Percentiles rank a stretch among this genome's conserved stretches.
Evolutionary conservation across 177 flowering plant genomes (phyloP).

Genomic region (Vitis hybrid): DNA sequence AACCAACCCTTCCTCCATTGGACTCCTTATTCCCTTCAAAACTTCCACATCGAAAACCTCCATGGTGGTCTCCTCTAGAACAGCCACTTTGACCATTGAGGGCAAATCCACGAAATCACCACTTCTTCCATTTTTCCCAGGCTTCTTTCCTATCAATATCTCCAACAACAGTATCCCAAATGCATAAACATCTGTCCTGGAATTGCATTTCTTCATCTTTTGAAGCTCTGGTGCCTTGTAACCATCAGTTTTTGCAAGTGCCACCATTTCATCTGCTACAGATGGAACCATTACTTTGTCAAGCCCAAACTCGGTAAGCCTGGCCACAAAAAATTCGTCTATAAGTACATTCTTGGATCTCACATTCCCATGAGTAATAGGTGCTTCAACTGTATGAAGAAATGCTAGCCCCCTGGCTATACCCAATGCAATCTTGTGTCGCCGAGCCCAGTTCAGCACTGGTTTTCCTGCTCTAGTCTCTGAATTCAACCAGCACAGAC

Average conservation of each 20-base stretch:
- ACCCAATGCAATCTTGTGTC: conserved; percentile 90
- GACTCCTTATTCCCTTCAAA: conserved; percentile 86
- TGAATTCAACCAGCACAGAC: conserved; percentile 27
- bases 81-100: conserved; percentile 90
- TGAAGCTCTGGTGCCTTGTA: conserved; percentile 96
- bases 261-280: conserved; percentile 85
- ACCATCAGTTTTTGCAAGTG: conserved; percentile 79
- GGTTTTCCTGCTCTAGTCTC: conserved; percentile 80
- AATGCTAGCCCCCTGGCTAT: conserved; percentile 86
- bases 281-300: conserved; percentile 84
- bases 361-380: conserved; percentile 84
- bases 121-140: conserved; percentile 65
- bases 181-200: conserved; percentile 90
- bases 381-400: conserved; percentile 77
- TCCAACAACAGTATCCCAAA: conserved; percentile 89
- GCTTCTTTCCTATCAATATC: conserved; percentile 83
- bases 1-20: conserved; percentile 96
- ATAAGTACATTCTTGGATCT: conserved; percentile 84
- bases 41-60: conserved; percentile 90
- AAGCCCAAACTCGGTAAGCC: conserved; percentile 87
- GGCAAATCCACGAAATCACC: conserved; percentile 79
- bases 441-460: conserved; percentile 83
- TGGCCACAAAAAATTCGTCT: conserved; percentile 81
- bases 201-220: conserved; percentile 86
- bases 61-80: conserved; percentile 93